Percentiles rank a stretch among this genome's conserved stretches.
phyloP scores from a whole-genome alignment of 176 grass and related monocot genomes.

The Elymus sibiricus region DNA sequence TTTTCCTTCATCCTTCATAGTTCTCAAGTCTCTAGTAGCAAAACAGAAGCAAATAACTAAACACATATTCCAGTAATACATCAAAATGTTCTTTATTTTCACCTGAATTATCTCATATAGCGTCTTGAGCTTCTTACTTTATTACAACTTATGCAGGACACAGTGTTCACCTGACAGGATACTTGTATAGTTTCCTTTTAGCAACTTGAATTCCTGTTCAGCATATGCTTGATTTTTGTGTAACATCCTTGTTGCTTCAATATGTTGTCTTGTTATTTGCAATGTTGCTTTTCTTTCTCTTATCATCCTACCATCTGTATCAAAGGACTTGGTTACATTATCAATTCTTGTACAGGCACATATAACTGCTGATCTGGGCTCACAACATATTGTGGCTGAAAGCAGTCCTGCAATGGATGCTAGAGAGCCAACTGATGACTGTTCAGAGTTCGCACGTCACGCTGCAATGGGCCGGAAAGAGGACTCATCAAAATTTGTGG shows the following conservation, averaged over 20 bases:
- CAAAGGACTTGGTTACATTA: neutral
- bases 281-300: neutral
- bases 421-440: conserved; percentile 17
- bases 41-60: neutral
- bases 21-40: neutral
- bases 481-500: conserved; percentile 71
- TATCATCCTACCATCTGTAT: neutral
- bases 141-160: neutral
- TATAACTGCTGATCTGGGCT: conserved; percentile 22
- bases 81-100: neutral
- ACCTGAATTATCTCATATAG: neutral
- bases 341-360: conserved; percentile 23
- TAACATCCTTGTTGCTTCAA: neutral
- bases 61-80: conserved; percentile 2
- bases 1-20: conserved; percentile 17
- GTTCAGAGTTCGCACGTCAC: conserved; percentile 43
- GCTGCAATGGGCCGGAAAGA: conserved; percentile 64
- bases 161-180: neutral
- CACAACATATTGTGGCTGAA: conserved; percentile 24
- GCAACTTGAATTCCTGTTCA: neutral
- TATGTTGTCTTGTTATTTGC: conserved; percentile 1
- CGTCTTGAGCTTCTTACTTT: neutral
- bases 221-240: neutral
- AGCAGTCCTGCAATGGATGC: conserved; percentile 9
- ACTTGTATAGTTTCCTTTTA: neutral